Conservation (phyloP, 1,284 basidiomycete genomes). For the Laetiporus sulphureus region DNA sequence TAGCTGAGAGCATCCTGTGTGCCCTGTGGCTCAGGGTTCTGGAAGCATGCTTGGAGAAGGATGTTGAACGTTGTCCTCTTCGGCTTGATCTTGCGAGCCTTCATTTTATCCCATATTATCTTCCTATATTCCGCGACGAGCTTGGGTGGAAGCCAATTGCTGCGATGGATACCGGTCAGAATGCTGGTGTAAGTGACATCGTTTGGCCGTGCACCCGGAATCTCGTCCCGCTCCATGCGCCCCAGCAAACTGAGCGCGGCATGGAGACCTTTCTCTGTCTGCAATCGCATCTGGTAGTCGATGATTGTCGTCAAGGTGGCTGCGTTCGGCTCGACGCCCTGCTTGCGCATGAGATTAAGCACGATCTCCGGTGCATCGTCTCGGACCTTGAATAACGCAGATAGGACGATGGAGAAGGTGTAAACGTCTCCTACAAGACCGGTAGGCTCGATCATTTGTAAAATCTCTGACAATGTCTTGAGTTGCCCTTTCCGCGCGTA, state of each 20-base stretch:
- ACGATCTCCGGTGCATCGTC: conserved; percentile 59
- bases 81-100: conserved; percentile 41
- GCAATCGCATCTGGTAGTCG: conserved; percentile 55
- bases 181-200: conserved; percentile 70
- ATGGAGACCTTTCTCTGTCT: conserved; percentile 44
- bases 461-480: conserved; percentile 43
- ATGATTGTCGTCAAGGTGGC: conserved; percentile 73
- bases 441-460: conserved; percentile 48
- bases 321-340: conserved; percentile 68
- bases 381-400: conserved; percentile 61
- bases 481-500: conserved; percentile 57
- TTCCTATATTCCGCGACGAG: conserved; percentile 38
- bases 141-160: conserved; percentile 35
- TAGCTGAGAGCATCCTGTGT: conserved; percentile 50
- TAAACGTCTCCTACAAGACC: conserved; percentile 65
- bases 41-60: conserved; percentile 59
- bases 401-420: conserved; percentile 77
- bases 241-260: conserved; percentile 60
- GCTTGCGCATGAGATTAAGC: conserved; percentile 62
- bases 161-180: conserved; percentile 53
- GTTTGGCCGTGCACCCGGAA: conserved; percentile 51
- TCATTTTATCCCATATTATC: conserved; percentile 57
- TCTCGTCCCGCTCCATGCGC: conserved; percentile 57
- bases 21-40: conserved; percentile 40
- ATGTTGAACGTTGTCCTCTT: conserved; percentile 68